Base-by-base conservation (phyloP, 2,329 filamentous ascomycete species). In the Aspergillus versicolor region DNA sequence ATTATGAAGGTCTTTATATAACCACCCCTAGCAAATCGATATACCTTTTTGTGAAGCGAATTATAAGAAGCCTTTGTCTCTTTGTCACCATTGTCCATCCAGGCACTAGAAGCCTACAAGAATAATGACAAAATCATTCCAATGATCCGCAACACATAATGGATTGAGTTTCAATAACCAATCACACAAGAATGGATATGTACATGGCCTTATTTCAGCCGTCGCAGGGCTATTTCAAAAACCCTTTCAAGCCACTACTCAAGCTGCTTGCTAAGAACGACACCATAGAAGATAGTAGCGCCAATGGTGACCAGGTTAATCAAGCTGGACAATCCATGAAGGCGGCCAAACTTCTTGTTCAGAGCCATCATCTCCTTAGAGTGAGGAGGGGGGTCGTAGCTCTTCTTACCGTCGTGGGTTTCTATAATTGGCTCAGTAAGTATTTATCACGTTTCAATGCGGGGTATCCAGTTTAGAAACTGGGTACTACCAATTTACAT, bases 321-420 rank as follows among this genome's bases (percentile, higher is more conserved):
- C 59, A 95, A 73, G 27, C 89, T 89, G 7, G 91, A 96, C 47
- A 90, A 77, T 5, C 92, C 91, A 74, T 99, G 94, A 56, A 96
- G 75, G 60, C 83, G 84, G 15, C 84, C 85, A 73, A 97, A 97
- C 61, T 80, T 81, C 76, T 86, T 89, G 79, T 93, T 96, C 66
- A 96, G 74, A 8, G 80, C 81, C 65, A 85, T 75, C 92, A 97
- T 97, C 77, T 93, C 90, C 65, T 87, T 81, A 5, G 89, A 94
- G 68, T 96, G 90, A 40, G 91, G 90, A 1, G 87, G 83, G 52
- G 84, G 78, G 62, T 96, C 91, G 68, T 89, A 90, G 74, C 87
- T 90, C 71, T 89, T 90, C 82, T 96, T 97, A 54, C 91, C 91
- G 71, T 97, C 93, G 67, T 88, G 86, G 60, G 88, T 91, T 80